Conservation (phyloP, 495 filamentous ascomycete species). For the Penicillium subrubescens region DNA sequence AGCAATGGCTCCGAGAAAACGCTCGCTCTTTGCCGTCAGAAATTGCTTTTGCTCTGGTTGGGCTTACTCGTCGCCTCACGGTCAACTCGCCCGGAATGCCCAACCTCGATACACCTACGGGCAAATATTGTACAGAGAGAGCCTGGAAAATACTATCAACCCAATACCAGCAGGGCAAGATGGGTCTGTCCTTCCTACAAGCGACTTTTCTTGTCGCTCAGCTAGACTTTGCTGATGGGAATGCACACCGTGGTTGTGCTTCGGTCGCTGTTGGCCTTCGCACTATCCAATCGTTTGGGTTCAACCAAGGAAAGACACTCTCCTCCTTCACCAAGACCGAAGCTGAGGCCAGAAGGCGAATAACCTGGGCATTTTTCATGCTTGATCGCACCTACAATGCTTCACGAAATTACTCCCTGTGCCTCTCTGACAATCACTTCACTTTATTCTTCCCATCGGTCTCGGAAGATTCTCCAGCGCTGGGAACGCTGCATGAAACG, state of each 20-base stretch:
- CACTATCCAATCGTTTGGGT: conserved; percentile 25
- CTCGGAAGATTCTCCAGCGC: neutral
- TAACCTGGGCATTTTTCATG: conserved; percentile 37
- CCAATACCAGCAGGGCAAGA: conserved; percentile 20
- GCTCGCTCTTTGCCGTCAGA: conserved; percentile 21
- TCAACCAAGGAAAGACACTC: conserved; percentile 25
- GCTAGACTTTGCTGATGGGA: conserved; percentile 32
- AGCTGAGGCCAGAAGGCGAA: conserved; percentile 21
- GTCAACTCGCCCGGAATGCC: conserved; percentile 11
- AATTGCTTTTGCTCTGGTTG: conserved; percentile 27
- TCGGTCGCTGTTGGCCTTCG: conserved; percentile 31
- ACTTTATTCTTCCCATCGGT: conserved; percentile 24
- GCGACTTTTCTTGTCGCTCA: conserved; percentile 32
- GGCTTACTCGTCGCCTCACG: conserved; percentile 30
- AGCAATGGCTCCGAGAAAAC: conserved; percentile 26
- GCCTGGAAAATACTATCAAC: conserved; percentile 29
- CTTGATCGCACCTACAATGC: conserved; percentile 35
- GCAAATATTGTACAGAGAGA: conserved; percentile 20
- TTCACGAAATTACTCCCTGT: conserved; percentile 30
- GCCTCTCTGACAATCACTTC: conserved; percentile 33
- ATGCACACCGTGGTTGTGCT: conserved; percentile 24
- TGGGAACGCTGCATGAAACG: conserved; percentile 21
- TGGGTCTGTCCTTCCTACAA: conserved; percentile 31
- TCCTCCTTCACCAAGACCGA: conserved; percentile 4
- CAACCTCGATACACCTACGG: neutral